Percentiles rank a stretch among this genome's conserved stretches.
These are phyloP conservation scores for Rosa chinensis DNA, from an alignment of 306 rosid genomes.

Conservation along the genomic window DNA sequence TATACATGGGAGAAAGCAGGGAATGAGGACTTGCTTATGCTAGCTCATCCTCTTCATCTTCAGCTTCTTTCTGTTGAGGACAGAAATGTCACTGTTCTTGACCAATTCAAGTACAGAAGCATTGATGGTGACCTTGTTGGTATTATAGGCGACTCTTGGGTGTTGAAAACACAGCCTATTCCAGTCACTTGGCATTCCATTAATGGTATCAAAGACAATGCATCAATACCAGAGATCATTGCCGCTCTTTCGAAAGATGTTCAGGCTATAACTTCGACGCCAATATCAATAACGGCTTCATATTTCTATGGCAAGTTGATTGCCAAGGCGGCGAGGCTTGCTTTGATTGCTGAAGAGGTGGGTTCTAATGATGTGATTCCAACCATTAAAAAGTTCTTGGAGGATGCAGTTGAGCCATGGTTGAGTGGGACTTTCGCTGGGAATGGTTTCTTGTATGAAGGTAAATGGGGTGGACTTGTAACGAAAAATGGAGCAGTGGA, in stretches of 20 bases:
- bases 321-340: conserved; percentile 71
- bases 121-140: conserved; percentile 77
- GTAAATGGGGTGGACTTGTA: conserved; percentile 65
- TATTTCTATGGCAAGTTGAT: conserved; percentile 60
- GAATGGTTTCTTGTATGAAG: conserved; percentile 64
- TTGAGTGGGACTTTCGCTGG: conserved; percentile 59
- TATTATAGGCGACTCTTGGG: conserved; percentile 63
- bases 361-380: conserved; percentile 48
- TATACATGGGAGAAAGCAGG: conserved; percentile 62
- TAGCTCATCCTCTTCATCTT: conserved; percentile 76
- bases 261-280: conserved; percentile 31
- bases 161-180: conserved; percentile 46
- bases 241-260: conserved; percentile 49
- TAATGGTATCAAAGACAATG: conserved; percentile 38
- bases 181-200: conserved; percentile 65
- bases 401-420: conserved; percentile 69
- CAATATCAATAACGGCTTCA: conserved; percentile 27
- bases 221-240: conserved; percentile 34
- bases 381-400: conserved; percentile 37
- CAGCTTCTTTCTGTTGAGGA: conserved; percentile 35
- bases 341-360: conserved; percentile 70
- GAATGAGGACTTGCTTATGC: conserved; percentile 46
- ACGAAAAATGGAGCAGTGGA: conserved; percentile 59
- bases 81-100: conserved; percentile 31
- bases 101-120: conserved; percentile 56